Evolutionary conservation across 208 protist species (phyloP), one percentile per base, ranked within the genome.

Genomic region (Crithidia mellificae): DNA sequence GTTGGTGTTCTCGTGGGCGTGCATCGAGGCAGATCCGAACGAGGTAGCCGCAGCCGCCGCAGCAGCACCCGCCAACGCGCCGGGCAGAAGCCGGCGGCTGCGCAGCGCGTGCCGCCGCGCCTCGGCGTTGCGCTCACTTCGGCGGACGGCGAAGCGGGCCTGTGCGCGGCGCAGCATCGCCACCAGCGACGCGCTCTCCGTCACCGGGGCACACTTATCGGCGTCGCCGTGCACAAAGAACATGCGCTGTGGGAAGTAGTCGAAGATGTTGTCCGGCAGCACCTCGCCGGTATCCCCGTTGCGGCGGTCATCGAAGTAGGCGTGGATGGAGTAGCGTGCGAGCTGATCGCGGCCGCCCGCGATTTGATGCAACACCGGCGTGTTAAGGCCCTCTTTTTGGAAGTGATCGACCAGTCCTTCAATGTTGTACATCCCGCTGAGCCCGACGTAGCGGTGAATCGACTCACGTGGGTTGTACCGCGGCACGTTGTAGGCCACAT

Each of bases 371-470:
- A 96, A 74, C 68, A 94, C 87, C 17, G 55, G 53, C n/a, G 64
- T 72, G 72, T 87, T 83, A 19, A 96, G 77, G 15, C 90, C 90
- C 6, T 80, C 56, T 1, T 62, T 55, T 29, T 92, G 72, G 61
- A 96, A 87, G 74, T 91, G 84, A 14, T 66, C 49, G 12, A 81
- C 78, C 22, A 93, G 80, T 14, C 74, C 65, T 50, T 82, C 79
- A 9, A 96, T 25, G 74, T 94, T 85, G 78, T 91, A 96, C 69
- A 92, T 91, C 4, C 92, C 92, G 53, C 87, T 94, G 41, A 97
- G 68, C 3, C 86, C 88, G 50, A 97, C 67, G 75, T 91, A 95
- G 50, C 79, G 72, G 39, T 80, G 85, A 59, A 97, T 95, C 17
- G 83, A 84, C 44, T 63, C 41, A n/a, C 87, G 86, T 7, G 91